Evolutionary conservation across 148 eudicot species (phyloP), one percentile per base, ranked within the genome.

Genomic region (Chenopodium formosanum): DNA sequence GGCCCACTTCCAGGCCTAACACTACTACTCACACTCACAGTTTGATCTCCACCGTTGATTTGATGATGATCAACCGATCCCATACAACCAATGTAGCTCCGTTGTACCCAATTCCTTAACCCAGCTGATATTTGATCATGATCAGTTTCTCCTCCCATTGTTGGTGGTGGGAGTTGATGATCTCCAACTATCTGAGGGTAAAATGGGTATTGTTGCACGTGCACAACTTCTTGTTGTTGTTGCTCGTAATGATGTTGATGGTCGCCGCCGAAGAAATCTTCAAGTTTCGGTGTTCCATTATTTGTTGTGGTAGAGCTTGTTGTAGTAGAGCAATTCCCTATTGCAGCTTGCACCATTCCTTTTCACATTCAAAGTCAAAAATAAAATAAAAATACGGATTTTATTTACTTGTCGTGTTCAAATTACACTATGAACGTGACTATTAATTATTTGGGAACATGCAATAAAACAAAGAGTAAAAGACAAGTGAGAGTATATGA

Each of bases 241-340:
- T 82, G 83, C 66, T 83, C 82, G 65, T 85, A 80, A 65, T 85
- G 79, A 66, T 82, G 25, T 25, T 25, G 84, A 22, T 84, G 80
- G 83, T 88, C 89, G 78, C 87, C 86, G 20, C 98, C 97, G 79
- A 95, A 90, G 87, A 95, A 95, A 77, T 93, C 91, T 77, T 93
- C 98, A 13, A 93, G 86, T 83, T 95, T 95, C 67, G 98, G 98
- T 52, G 91, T 84, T 62, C 52, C 78, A 70, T 40, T 27, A 34
- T 6, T 37, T 37, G 75, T 46, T 19, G 65, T 74, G 16, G 80
- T 58, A 25, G 47, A 22, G 20, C 40, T 47, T 16, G 48, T 64
- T 40, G 85, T 83, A 32, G 75, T 78, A 22, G 84, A 76, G 34
- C 79, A 77, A 56, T 75, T 81, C 53, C 79, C 68, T 37, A 91